phyloP scores from a whole-genome alignment of 176 grass and related monocot genomes.

The Elaeis guineensis region DNA sequence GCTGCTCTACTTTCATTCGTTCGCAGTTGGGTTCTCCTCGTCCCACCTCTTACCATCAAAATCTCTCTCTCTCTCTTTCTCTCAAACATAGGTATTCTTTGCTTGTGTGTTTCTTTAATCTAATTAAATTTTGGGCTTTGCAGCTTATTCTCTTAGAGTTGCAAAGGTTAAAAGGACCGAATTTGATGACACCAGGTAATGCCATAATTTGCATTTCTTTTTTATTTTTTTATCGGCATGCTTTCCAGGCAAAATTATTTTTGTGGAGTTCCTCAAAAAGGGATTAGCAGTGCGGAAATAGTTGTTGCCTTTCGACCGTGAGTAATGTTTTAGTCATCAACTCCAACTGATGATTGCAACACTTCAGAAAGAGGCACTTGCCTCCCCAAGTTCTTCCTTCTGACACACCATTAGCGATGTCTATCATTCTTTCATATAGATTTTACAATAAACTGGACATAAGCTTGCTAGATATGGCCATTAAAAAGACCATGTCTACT shows the following conservation, averaged over 20 bases:
- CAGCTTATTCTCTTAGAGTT: slow-evolving; percentile 91
- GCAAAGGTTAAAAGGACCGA: slow-evolving; percentile 49
- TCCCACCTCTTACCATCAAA: background rate
- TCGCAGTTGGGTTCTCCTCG: slow-evolving; percentile 26
- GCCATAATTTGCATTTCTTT: background rate
- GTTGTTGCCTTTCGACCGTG: too few species aligned
- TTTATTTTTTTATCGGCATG: background rate
- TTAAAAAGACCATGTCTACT: too few species aligned
- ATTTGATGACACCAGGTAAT: slow-evolving; percentile 71
- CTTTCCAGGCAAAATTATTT: background rate
- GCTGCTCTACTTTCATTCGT: slow-evolving; percentile 9
- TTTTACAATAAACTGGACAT: too few species aligned
- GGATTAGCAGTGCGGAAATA: too few species aligned
- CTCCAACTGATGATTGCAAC: too few species aligned
- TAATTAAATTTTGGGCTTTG: slow-evolving; percentile 10
- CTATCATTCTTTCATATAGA: too few species aligned
- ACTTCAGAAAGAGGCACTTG: too few species aligned
- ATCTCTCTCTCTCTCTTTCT: background rate
- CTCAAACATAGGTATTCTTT: background rate
- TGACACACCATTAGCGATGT: too few species aligned
- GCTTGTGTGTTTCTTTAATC: background rate
- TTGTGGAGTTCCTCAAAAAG: background rate
- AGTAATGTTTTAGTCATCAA: too few species aligned
- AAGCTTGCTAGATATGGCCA: too few species aligned
- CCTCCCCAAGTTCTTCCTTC: too few species aligned